Base-by-base conservation (phyloP, 208 protist genomes). In the Trypanosoma platydactyli region DNA sequence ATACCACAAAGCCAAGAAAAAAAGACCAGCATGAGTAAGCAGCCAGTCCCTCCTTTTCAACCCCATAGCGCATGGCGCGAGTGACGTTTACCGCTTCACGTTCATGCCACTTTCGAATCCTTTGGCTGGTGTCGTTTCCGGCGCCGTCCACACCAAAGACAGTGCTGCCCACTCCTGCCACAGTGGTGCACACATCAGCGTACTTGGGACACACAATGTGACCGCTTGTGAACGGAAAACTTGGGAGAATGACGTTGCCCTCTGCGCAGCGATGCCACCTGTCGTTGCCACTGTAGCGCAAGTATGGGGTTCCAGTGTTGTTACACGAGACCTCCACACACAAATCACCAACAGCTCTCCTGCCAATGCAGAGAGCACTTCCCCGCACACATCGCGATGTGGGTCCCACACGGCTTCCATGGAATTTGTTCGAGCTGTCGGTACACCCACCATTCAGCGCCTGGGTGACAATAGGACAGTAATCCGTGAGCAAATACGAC, bases 171-270 rank as follows among this genome's bases (percentile, higher is more conserved):
- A n/a, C n/a, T n/a, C n/a, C n/a, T n/a, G n/a, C n/a, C n/a, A n/a
- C n/a, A n/a, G n/a, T n/a, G n/a, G n/a, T n/a, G n/a, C n/a, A n/a
- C n/a, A n/a, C n/a, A n/a, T n/a, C n/a, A n/a, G n/a, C 38, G 44
- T 63, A 63, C n/a, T 52, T 63, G 7, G 57, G 57, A 29, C 57
- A 63, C 5, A 52, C 22, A 24, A 63, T 63, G n/a, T n/a, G n/a
- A 6, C n/a, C 5, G 12, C 57, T 42, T 6, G 12, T 63, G 24
- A 63, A 52, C 5, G 57, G 24, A n/a, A n/a, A n/a, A 1, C 12
- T 13, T 41, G 20, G 16, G 30, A 42, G 57, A n/a, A 13, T 52
- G 20, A 63, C 1, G 1, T 3, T 4, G 3, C 57, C 57, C 1
- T 63, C 38, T 22, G 57, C 25, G 40, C 57, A 63, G 1, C 42